A percentile compares a stretch with the other conserved stretches of the same genome.
These are phyloP conservation scores for Russula sp. DNA, from an alignment of 768 basidiomycete species.

Conservation along the genomic window DNA sequence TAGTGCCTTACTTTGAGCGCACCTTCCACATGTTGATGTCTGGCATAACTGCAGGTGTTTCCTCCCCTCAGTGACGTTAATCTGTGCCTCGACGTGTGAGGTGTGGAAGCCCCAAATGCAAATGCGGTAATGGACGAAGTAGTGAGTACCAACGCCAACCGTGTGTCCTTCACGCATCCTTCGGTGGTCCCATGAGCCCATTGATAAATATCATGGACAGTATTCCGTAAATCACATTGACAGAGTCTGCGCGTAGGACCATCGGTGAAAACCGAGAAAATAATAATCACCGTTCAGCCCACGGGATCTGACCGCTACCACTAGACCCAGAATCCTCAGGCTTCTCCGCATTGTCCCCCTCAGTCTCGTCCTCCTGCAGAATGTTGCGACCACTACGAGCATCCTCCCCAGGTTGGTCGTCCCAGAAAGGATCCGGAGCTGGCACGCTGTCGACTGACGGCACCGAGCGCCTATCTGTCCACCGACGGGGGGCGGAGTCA, in stretches of 20 bases:
- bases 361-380: slow-evolving; percentile 2
- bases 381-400: neutral
- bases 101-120: no score
- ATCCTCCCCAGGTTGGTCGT: neutral
- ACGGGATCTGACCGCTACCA: neutral
- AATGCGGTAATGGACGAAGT: no score
- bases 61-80: neutral
- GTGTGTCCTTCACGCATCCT: no score
- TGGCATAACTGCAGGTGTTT: neutral
- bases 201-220: neutral
- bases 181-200: neutral
- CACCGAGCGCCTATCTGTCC: slow-evolving; percentile 1
- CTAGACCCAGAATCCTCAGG: slow-evolving; percentile 7
- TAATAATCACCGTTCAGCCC: slow-evolving; percentile 13
- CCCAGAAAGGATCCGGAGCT: neutral
- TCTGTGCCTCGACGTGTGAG: neutral
- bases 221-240: neutral
- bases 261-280: neutral
- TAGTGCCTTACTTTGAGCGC: no score
- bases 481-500: neutral
- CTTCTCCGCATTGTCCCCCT: slow-evolving; percentile 18
- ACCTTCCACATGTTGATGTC: no score
- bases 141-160: no score
- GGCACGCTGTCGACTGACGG: neutral
- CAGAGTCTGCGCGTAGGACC: neutral